Conservation (phyloP, 768 basidiomycete species). For the Pisolithus tinctorius region DNA sequence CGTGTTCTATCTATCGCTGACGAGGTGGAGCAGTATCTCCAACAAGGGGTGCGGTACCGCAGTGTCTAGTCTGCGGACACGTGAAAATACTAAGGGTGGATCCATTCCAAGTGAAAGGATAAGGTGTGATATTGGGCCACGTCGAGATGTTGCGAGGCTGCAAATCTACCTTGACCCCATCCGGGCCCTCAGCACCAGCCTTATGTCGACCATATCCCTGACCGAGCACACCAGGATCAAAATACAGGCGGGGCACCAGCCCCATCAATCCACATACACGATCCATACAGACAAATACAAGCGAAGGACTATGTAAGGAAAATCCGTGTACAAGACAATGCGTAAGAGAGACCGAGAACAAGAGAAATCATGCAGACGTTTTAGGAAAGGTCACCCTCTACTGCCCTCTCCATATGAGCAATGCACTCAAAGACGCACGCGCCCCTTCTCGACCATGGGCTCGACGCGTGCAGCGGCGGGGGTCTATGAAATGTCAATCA, state of each 20-base stretch:
- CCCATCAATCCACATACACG: not conserved
- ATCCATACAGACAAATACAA: not conserved
- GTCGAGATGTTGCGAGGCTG: no score
- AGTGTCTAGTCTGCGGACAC: no score
- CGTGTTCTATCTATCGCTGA: no score
- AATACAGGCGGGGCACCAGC: not conserved
- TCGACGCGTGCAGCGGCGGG: not conserved
- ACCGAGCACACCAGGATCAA: not conserved
- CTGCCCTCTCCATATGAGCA: not conserved
- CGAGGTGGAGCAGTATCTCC: no score
- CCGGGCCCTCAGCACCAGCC: no score
- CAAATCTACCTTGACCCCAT: no score
- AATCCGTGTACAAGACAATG: not conserved
- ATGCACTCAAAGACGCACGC: not conserved
- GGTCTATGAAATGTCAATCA: not conserved
- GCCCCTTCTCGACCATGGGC: conserved; percentile 1
- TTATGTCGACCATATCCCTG: not conserved
- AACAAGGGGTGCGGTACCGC: no score
- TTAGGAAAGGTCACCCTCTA: not conserved
- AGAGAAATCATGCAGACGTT: not conserved
- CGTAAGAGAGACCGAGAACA: not conserved
- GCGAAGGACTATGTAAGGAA: not conserved
- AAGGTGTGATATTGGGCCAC: no score
- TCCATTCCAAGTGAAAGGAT: no score
- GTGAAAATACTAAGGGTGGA: no score